A percentile compares a stretch with the other conserved stretches of the same genome.
Conservation (phyloP, 352 stramenopile species). For the Phytopythium vexans region DNA sequence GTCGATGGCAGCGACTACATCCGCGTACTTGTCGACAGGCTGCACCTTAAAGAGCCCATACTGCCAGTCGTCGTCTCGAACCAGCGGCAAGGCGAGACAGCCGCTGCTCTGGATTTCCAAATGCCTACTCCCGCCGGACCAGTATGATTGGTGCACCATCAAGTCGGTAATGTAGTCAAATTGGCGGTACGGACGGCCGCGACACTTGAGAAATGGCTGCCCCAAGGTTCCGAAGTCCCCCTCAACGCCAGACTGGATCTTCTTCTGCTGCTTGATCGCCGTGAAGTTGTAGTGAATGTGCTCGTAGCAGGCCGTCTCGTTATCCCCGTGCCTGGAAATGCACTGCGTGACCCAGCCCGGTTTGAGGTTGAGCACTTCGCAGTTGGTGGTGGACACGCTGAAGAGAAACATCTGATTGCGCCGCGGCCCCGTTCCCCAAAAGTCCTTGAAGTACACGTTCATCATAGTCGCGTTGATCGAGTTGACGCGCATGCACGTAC, state of each 20-base stretch:
- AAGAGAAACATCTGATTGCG: slow-evolving; percentile 37
- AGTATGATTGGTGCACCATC: slow-evolving; percentile 55
- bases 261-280: slow-evolving; percentile 17
- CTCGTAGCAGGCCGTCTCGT: slow-evolving; percentile 23
- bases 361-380: slow-evolving; percentile 35
- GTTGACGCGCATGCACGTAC: slow-evolving; percentile 42
- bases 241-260: slow-evolving; percentile 33
- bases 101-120: slow-evolving; percentile 55
- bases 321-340: slow-evolving; percentile 18
- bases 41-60: slow-evolving; percentile 48
- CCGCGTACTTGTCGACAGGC: slow-evolving; percentile 28
- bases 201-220: slow-evolving; percentile 47
- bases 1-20: slow-evolving; percentile 42
- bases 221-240: slow-evolving; percentile 40
- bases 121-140: slow-evolving; percentile 42
- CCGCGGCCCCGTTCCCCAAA: slow-evolving; percentile 34
- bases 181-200: slow-evolving; percentile 22
- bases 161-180: slow-evolving; percentile 64
- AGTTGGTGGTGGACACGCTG: slow-evolving; percentile 45
- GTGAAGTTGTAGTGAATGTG: slow-evolving; percentile 57
- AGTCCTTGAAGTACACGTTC: slow-evolving; percentile 36
- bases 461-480: slow-evolving; percentile 32
- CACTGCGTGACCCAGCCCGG: slow-evolving; percentile 38
- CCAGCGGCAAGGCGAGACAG: slow-evolving; percentile 33
- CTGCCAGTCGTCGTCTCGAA: slow-evolving; percentile 39